Conservation (phyloP, 2,329 filamentous ascomycete genomes). For the Epichloe sylvatica region DNA sequence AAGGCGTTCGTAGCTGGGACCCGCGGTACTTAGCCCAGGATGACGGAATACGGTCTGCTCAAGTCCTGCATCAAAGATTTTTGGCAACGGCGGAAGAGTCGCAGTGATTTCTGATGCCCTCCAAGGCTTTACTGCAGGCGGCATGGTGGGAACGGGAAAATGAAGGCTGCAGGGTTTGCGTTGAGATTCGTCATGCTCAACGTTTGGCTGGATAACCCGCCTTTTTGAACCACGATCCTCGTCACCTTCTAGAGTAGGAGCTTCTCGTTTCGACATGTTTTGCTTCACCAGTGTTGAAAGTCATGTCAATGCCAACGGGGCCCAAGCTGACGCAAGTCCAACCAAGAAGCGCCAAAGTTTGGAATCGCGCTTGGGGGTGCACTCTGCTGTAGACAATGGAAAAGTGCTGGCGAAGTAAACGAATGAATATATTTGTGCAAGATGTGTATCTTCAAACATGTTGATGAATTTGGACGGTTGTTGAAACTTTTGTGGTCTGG, state of each 20-base stretch:
- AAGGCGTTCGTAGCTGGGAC: conserved; percentile 56
- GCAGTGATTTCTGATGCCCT: conserved; percentile 33
- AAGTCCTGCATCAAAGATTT: conserved; percentile 43
- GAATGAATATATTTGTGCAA: no score
- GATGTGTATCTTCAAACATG: no score
- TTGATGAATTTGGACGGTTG: no score
- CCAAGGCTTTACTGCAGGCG: conserved; percentile 29
- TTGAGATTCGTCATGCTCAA: neutral
- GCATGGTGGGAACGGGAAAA: conserved; percentile 6
- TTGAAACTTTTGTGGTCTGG: neutral
- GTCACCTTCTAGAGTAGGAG: neutral
- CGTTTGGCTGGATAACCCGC: neutral
- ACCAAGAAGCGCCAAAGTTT: neutral
- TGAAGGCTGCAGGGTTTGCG: neutral
- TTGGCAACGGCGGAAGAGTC: conserved; percentile 44
- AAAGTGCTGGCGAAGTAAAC: no score
- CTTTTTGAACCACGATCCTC: conserved; percentile 6
- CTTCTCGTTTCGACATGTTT: conserved; percentile 4
- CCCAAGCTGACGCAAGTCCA: neutral
- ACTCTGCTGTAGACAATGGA: neutral
- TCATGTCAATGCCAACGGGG: neutral
- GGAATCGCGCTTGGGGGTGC: neutral
- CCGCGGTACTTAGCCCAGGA: conserved; percentile 26
- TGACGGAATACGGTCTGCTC: conserved; percentile 56
- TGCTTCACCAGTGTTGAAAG: neutral